phyloP scores from a whole-genome alignment of 345 rosid genomes.

The Dipteronia dyeriana region DNA sequence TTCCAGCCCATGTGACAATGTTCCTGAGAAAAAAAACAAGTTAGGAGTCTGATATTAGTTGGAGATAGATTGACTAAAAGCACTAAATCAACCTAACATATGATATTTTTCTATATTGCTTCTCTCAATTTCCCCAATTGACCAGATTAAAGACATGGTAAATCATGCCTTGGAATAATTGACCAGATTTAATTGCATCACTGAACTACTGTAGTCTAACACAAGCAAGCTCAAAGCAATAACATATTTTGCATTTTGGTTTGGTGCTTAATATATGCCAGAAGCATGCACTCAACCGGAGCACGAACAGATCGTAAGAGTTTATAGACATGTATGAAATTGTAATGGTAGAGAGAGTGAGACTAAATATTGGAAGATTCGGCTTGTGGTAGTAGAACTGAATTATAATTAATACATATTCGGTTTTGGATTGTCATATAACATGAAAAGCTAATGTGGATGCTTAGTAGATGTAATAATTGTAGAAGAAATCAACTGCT shows the following conservation, averaged over 20 bases:
- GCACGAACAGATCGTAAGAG: not conserved
- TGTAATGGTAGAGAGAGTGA: too few relatives aligned
- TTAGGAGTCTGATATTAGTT: not conserved
- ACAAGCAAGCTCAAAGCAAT: not conserved
- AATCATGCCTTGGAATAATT: not conserved
- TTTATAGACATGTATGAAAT: too few relatives aligned
- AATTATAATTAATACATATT: too few relatives aligned
- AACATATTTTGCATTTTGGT: not conserved
- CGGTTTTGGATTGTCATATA: not conserved
- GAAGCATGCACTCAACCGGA: not conserved
- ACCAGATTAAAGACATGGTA: not conserved
- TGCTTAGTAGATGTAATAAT: too few relatives aligned
- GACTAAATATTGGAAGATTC: too few relatives aligned
- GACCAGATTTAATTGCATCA: not conserved
- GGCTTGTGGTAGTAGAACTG: too few relatives aligned
- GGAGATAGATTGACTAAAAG: conserved; percentile 14
- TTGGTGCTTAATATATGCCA: not conserved
- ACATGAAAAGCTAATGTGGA: too few relatives aligned
- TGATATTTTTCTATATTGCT: not conserved
- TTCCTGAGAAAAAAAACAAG: not conserved
- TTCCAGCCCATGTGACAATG: conserved; percentile 3
- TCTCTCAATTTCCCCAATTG: not conserved
- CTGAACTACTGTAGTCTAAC: not conserved
- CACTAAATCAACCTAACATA: conserved; percentile 12
- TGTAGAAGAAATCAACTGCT: not conserved